A percentile compares a stretch with the other conserved stretches of the same genome.
phyloP scores from a whole-genome alignment of 1,284 basidiomycete species.

The Ustilago hordei region DNA sequence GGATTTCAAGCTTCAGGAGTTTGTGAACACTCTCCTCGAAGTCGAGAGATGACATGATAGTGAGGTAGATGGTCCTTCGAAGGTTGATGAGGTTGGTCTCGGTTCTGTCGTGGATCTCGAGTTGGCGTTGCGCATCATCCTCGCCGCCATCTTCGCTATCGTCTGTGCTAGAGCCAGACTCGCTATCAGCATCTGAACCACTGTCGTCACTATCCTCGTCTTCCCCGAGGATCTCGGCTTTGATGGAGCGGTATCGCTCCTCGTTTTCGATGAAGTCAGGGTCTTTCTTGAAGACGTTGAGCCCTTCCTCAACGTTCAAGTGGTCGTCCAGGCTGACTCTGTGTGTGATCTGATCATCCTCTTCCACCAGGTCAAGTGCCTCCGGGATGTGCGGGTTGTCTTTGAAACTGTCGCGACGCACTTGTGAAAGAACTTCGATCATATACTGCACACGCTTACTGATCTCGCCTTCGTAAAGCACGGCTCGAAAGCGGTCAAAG shows the following conservation, averaged over 20 bases:
- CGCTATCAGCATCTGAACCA: constrained; percentile 44
- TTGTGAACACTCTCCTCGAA: constrained; percentile 99
- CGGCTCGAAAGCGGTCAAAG: constrained; percentile 94
- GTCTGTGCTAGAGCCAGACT: constrained; percentile 68
- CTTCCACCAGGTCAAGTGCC: constrained; percentile 94
- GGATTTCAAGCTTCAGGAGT: constrained; percentile 89
- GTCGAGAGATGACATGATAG: constrained; percentile 82
- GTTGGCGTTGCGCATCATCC: constrained; percentile 66
- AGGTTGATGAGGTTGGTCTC: constrained; percentile 96
- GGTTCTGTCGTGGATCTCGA: constrained; percentile 91
- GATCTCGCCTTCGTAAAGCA: constrained; percentile 93
- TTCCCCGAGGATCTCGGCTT: constrained; percentile 87
- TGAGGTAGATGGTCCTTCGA: constrained; percentile 92
- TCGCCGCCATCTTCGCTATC: constrained; percentile 76
- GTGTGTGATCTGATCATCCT: constrained; percentile 93
- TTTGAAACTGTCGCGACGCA: constrained; percentile 97
- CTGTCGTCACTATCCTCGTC: constrained; percentile 50
- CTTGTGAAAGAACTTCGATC: constrained; percentile 84
- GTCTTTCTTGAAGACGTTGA: constrained; percentile 97
- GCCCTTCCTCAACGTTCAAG: constrained; percentile 89
- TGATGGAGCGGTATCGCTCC: constrained; percentile 91
- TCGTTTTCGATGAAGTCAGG: constrained; percentile 90
- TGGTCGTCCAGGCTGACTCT: constrained; percentile 91
- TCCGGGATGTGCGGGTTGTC: constrained; percentile 95
- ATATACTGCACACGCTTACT: constrained; percentile 98